Conservation (phyloP, 805 yeast genomes). For the Saccharomycopsis vini region DNA sequence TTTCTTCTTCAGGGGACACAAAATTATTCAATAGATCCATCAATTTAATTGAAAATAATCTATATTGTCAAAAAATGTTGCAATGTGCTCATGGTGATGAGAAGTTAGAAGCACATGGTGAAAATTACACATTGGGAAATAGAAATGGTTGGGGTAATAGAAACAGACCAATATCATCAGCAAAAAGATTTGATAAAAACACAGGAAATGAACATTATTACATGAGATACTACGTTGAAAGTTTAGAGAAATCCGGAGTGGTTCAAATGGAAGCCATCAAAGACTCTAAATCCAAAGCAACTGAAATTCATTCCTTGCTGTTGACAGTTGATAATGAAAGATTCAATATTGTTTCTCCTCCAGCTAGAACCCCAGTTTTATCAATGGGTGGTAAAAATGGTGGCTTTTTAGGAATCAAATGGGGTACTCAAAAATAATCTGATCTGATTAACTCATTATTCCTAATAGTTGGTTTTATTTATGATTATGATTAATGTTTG, state of each 20-base stretch:
- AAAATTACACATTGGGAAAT: slow-evolving; percentile 26
- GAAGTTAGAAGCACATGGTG: slow-evolving; percentile 79
- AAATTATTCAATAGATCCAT: slow-evolving; percentile 85
- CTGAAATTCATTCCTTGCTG: slow-evolving; percentile 9
- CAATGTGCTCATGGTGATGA: slow-evolving; percentile 37
- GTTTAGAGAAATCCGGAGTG: slow-evolving; percentile 52
- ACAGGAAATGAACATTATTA: slow-evolving; percentile 66
- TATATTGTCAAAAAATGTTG: slow-evolving; percentile 46
- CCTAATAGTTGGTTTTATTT: too few species aligned
- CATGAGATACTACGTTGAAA: slow-evolving; percentile 83
- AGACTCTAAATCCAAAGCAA: slow-evolving; percentile 15
- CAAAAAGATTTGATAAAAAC: slow-evolving; percentile 56
- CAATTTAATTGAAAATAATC: slow-evolving; percentile 60
- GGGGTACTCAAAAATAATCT: slow-evolving; percentile 17
- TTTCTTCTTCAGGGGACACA: slow-evolving; percentile 87
- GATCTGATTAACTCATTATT: too few species aligned
- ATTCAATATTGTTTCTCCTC: slow-evolving; percentile 15
- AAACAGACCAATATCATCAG: slow-evolving; percentile 73
- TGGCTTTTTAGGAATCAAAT: slow-evolving; percentile 13
- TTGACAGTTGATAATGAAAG: slow-evolving; percentile 16
- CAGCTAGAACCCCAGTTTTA: background rate
- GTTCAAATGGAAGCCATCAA: slow-evolving; percentile 78
- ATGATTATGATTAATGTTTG: background rate
- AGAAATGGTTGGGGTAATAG: slow-evolving; percentile 71
- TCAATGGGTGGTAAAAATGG: background rate